phyloP scores from a whole-genome alignment of 768 basidiomycete genomes.

The Leccinum aurantiacum region DNA sequence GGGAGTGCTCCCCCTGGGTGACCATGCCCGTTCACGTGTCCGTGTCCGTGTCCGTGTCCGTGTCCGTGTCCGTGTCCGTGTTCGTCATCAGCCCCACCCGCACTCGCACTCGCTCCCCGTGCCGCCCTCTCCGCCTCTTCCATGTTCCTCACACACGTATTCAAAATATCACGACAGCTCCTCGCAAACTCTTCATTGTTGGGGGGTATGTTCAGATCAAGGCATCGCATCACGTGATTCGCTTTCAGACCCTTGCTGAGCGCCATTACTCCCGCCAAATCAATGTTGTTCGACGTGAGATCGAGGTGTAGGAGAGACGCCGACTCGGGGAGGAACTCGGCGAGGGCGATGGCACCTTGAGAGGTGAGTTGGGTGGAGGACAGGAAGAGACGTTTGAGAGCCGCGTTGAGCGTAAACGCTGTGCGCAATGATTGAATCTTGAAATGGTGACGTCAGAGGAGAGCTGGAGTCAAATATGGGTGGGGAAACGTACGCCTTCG shows the following conservation, averaged over 20 bases:
- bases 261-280: slow-evolving; percentile 91
- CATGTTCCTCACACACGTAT: slow-evolving; percentile 89
- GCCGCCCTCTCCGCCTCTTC: slow-evolving; percentile 57
- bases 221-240: slow-evolving; percentile 84
- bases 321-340: slow-evolving; percentile 94
- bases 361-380: slow-evolving; percentile 79
- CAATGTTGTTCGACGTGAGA: slow-evolving; percentile 78
- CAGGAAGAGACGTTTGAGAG: slow-evolving; percentile 89
- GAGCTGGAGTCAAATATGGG: neutral
- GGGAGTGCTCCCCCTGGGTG: slow-evolving; percentile 20
- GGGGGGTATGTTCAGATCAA: slow-evolving; percentile 91
- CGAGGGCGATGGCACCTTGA: slow-evolving; percentile 88
- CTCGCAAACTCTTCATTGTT: slow-evolving; percentile 80
- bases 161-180: slow-evolving; percentile 87
- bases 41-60: too few species aligned
- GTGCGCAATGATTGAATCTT: slow-evolving; percentile 87
- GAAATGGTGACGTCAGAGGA: neutral
- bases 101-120: slow-evolving; percentile 3
- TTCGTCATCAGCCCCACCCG: neutral
- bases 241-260: slow-evolving; percentile 81
- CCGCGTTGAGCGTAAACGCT: slow-evolving; percentile 88
- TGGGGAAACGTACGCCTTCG: slow-evolving; percentile 69
- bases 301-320: slow-evolving; percentile 90
- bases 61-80: neutral
- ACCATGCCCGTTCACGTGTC: slow-evolving; percentile 2